A percentile compares a stretch with the other conserved stretches of the same genome.
These are phyloP conservation scores for Rubus parviflorus DNA, from an alignment of 306 rosid species.

Conservation along the genomic window DNA sequence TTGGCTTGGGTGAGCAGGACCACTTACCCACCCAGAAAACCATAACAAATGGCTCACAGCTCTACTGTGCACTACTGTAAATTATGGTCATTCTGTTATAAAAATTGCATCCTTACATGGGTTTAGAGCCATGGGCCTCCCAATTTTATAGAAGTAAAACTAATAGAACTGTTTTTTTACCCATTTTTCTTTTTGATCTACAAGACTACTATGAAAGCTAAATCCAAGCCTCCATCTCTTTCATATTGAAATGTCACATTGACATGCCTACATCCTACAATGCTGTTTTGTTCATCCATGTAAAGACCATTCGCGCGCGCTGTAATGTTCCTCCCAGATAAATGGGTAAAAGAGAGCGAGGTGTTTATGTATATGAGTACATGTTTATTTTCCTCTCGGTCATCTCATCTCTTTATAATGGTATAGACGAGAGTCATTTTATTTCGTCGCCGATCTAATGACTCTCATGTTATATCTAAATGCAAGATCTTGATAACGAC, in stretches of 20 bases:
- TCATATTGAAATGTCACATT: conserved; percentile 6
- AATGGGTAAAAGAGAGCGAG: neutral
- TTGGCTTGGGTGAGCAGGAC: conserved; percentile 21
- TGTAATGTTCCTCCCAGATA: neutral
- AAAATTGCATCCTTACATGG: neutral
- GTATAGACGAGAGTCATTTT: neutral
- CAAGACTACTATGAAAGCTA: neutral
- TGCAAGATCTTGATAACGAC: neutral
- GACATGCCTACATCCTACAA: neutral
- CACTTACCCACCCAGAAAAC: conserved; percentile 24
- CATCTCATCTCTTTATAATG: neutral
- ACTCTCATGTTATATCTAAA: no score
- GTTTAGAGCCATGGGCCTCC: conserved; percentile 7
- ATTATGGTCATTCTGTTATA: neutral
- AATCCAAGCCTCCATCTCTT: neutral
- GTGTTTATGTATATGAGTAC: no score
- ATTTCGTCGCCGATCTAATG: neutral
- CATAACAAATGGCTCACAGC: conserved; percentile 21
- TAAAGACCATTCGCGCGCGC: neutral
- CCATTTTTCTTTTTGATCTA: neutral
- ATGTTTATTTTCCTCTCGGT: neutral
- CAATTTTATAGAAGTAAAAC: neutral
- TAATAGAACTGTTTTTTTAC: neutral
- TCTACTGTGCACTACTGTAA: neutral
- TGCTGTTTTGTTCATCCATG: neutral